Percentiles rank a stretch among this genome's conserved stretches.
phyloP scores from a whole-genome alignment of 2,329 filamentous ascomycete genomes.

The Pleoardoris graminearum region DNA sequence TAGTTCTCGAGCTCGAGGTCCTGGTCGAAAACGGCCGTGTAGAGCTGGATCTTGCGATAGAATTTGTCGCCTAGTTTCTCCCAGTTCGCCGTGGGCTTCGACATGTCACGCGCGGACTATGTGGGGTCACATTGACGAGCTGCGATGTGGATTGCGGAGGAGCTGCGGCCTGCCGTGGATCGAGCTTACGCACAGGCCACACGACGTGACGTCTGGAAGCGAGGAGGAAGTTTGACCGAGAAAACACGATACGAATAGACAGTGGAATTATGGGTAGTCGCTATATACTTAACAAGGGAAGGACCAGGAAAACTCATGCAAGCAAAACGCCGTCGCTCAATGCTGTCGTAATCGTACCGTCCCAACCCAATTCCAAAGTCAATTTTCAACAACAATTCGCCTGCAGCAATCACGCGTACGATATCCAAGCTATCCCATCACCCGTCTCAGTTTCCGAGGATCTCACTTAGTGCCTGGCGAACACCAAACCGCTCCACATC shows the following conservation, averaged over 20 bases:
- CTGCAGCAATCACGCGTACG: not conserved
- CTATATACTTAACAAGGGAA: conserved; percentile 10
- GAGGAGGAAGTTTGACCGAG: not conserved
- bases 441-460: conserved; percentile 17
- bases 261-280: not conserved
- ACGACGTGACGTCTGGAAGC: not conserved
- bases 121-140: conserved; percentile 13
- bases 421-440: not conserved
- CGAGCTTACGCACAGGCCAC: not conserved
- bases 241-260: not conserved
- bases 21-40: conserved; percentile 89
- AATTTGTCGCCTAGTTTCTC: conserved; percentile 90
- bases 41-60: conserved; percentile 93
- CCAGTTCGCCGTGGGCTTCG: conserved; percentile 83
- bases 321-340: conserved; percentile 38
- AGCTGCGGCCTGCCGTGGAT: conserved; percentile 10
- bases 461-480: conserved; percentile 25
- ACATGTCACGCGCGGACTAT: conserved; percentile 33
- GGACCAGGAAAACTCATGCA: not conserved
- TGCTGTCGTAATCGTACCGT: conserved; percentile 30
- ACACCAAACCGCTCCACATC: conserved; percentile 69
- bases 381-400: not conserved
- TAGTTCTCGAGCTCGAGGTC: conserved; percentile 96
- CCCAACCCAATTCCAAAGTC: not conserved
- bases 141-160: conserved; percentile 3